Conservation (phyloP, 208 protist species). For the Herpetomonas tarakana region DNA sequence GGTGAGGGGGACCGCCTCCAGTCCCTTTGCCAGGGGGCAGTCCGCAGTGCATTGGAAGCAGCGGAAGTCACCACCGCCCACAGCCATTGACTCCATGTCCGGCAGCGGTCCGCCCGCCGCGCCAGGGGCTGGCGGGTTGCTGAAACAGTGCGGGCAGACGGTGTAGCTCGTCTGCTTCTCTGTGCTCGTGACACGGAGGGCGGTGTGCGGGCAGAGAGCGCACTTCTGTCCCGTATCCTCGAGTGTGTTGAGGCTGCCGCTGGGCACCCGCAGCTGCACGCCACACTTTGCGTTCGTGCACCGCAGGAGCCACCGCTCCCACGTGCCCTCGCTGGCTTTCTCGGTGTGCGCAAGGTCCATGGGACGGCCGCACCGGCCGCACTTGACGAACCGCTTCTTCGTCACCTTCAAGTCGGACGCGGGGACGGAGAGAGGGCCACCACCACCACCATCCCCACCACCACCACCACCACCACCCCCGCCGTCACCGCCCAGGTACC, state of each 20-base stretch:
- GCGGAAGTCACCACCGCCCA: constrained; percentile 54
- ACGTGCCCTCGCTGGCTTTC: constrained; percentile 25
- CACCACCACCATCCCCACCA: not conserved
- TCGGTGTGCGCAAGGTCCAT: constrained; percentile 55
- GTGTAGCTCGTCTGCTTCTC: constrained; percentile 76
- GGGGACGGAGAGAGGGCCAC: not conserved
- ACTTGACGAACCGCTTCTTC: constrained; percentile 24
- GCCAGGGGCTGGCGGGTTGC: constrained; percentile 39
- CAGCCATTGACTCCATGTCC: constrained; percentile 32
- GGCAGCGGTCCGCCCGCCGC: not conserved
- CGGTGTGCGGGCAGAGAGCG: constrained; percentile 63
- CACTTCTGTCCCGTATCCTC: constrained; percentile 41
- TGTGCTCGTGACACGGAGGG: constrained; percentile 53
- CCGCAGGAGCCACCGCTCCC: constrained; percentile 36
- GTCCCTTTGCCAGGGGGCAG: constrained; percentile 72
- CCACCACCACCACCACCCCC: constrained; percentile 4
- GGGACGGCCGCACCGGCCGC: constrained; percentile 37
- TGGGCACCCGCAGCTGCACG: constrained; percentile 52
- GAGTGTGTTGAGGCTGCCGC: constrained; percentile 41
- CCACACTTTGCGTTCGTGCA: constrained; percentile 34
- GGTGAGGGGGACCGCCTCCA: constrained; percentile 52
- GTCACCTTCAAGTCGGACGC: constrained; percentile 15
- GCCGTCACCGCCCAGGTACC: constrained; percentile 24
- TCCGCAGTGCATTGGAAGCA: constrained; percentile 84
- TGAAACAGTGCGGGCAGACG: constrained; percentile 79